Base-by-base conservation (phyloP, 2,329 filamentous ascomycete species). In the Fusarium veterinarium region DNA sequence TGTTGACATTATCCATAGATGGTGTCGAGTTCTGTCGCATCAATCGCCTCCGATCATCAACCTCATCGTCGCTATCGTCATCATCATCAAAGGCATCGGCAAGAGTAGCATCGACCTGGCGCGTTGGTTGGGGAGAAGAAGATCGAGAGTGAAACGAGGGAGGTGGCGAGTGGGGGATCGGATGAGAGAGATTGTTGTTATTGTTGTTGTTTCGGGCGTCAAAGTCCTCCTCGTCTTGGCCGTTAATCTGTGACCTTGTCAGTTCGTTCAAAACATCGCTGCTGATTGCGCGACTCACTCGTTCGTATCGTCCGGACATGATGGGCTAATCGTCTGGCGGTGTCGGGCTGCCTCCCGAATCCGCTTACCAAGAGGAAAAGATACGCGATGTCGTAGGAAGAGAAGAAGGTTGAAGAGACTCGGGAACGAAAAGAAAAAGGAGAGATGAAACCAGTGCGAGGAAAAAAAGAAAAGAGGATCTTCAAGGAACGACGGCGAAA, bases 21-120 rank as follows among this genome's bases (percentile, higher is more conserved):
- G 79, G 77, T 14, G 77, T 76, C 7, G 85, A 84, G 71, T 83
- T 91, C 76, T 91, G 90, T 75, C 93, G 91, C 85, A 98, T 95
- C 77, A 98, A 84, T 74, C 95, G 91, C 83, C 96, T 94, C 75
- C 95, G 89, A 81, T 97, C 94, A 80, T 97, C 94, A 64, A 89
- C 86, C 42, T 83, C 80, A 64, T 93, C 93, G 62, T 93, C 92
- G 79, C 91, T 91, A 69, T 92, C 93, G 70, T 91, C 92, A 74
- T 92, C 93, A 78, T 92, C 90, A 80, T 94, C 95, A 81, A 99
- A 99, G 2, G 96, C 95, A 80, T 98, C 95, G 76, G 93, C 94
- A 19, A 99, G 88, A n/a, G 93, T 92, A 69, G 92, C 88, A 77
- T 97, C 91, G 68, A 94, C 92, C 13, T 77, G 81, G 69, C 78